Conservation (phyloP, 1,284 basidiomycete genomes). For the Apiotrichum domesticum region DNA sequence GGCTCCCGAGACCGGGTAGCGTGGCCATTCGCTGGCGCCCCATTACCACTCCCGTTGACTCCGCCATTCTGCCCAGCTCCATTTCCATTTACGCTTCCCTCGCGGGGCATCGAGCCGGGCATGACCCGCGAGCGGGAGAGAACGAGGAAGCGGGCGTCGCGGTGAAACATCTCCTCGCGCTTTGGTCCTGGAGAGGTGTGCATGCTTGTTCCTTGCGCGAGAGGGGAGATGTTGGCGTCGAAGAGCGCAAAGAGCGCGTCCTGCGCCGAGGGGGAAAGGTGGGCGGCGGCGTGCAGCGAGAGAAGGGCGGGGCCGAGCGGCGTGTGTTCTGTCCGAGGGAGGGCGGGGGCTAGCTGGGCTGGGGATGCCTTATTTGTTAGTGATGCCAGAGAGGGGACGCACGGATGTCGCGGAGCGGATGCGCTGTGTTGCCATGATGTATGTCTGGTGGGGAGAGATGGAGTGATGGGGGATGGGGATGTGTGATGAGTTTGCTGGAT, state of each 20-base stretch:
- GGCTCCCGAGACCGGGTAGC: background rate
- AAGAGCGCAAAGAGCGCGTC: slow-evolving; percentile 30
- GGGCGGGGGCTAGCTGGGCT: slow-evolving; percentile 17
- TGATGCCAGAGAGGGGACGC: slow-evolving; percentile 2
- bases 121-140: slow-evolving; percentile 6
- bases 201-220: slow-evolving; percentile 28
- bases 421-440: slow-evolving; percentile 20
- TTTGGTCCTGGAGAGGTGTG: slow-evolving; percentile 25
- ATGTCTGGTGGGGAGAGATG: too few relatives aligned
- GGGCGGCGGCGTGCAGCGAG: slow-evolving; percentile 9
- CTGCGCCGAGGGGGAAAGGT: slow-evolving; percentile 9
- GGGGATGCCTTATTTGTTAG: background rate
- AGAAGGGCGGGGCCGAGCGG: slow-evolving; percentile 4
- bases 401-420: slow-evolving; percentile 21
- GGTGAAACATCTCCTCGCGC: slow-evolving; percentile 40
- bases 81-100: background rate
- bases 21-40: background rate
- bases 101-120: slow-evolving; percentile 17
- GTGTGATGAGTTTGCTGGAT: too few relatives aligned
- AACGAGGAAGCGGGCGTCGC: slow-evolving; percentile 29
- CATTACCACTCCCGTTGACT: background rate
- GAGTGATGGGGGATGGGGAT: too few relatives aligned
- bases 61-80: background rate
- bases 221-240: slow-evolving; percentile 32
- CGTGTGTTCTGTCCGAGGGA: slow-evolving; percentile 10